Evolutionary conservation across 331 rosid genomes (phyloP).

Genomic region (Malus hybrid): DNA sequence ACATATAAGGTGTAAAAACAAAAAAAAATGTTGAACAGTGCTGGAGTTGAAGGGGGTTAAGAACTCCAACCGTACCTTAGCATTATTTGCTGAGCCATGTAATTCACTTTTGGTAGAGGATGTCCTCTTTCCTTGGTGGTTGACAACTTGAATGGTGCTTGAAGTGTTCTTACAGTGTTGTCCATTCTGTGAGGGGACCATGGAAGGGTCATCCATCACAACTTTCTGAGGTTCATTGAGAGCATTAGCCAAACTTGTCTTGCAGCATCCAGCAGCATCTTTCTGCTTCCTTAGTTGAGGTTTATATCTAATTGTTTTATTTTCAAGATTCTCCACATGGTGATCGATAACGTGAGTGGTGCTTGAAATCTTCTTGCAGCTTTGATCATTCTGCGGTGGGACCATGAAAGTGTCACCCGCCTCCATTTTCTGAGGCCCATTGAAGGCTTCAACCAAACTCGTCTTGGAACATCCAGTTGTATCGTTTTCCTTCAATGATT

Average conservation of each 20-base stretch:
- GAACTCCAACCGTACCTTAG: conserved; percentile 20
- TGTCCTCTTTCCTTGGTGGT: conserved; percentile 15
- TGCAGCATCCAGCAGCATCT: conserved; percentile 16
- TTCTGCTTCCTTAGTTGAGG: conserved; percentile 20
- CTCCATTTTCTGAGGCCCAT: conserved; percentile 16
- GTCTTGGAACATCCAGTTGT: conserved; percentile 7
- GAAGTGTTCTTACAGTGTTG: conserved; percentile 14
- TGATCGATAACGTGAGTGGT: conserved; percentile 16
- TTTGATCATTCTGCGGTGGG: conserved; percentile 18
- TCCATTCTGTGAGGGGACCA: conserved; percentile 16
- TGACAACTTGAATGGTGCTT: conserved; percentile 19
- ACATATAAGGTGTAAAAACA: neutral
- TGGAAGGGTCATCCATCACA: conserved; percentile 17
- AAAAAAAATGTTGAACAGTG: neutral
- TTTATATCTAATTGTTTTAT: conserved; percentile 5
- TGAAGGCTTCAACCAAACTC: conserved; percentile 3
- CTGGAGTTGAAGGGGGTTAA: conserved; percentile 11
- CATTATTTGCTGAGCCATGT: conserved; percentile 33
- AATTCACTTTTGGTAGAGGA: conserved; percentile 16
- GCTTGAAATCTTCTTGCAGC: conserved; percentile 11
- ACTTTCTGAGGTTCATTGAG: conserved; percentile 13
- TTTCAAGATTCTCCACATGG: conserved; percentile 15
- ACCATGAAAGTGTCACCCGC: conserved; percentile 14
- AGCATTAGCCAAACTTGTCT: conserved; percentile 6
- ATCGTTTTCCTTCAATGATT: conserved; percentile 22